Evolutionary conservation across 305 asterid genomes (phyloP), one percentile per base, ranked within the genome.

Genomic region (Monarda citriodora): DNA sequence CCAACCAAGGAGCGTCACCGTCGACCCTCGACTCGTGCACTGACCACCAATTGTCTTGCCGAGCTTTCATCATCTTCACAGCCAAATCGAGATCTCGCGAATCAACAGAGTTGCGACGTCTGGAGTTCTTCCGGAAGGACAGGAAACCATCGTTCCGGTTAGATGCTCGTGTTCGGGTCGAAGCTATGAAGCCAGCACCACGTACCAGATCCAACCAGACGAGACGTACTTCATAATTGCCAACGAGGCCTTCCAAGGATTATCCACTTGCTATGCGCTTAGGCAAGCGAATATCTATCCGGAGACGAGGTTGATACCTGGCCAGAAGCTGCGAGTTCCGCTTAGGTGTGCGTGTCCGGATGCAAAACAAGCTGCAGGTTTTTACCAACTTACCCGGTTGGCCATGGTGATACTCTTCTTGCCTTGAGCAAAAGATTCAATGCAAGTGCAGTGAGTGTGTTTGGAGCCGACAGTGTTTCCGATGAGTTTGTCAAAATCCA

Each of bases 331-430:
- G 54, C 72, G 52, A 37, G 74, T 86, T 46, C 87, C 89, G 4
- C 91, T 81, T 1, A 72, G 85, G 41, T 83, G 89, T 34, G 84
- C 95, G 10, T 86, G 95, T 69, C 91, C 89, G 10, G 77, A 80
- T 1, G 56, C 46, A 21, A 58, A 60, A 26, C 95, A 86, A 70
- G 68, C 41, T n/a, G 69, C 38, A 68, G 61, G 63, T 71, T 77
- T 63, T 66, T 83, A 71, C 63, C 77, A 41, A 86, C 89, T 36
- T 83, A 81, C 75, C 38, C 82, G 8, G 61, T 81, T 42, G 69
- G 65, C 44, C 14, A 44, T 18, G 76, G 70, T 0, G 91, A 83
- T 58, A 68, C 72, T 55, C 66, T 81, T 55, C 46, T 34, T 44
- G 34, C 23, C 10, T 18, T 86, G 55, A 61, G 83, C 47, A 54